Evolutionary conservation across 305 asterid species (phyloP), one percentile per base, ranked within the genome.

Genomic region (Fraxinus latifolia): DNA sequence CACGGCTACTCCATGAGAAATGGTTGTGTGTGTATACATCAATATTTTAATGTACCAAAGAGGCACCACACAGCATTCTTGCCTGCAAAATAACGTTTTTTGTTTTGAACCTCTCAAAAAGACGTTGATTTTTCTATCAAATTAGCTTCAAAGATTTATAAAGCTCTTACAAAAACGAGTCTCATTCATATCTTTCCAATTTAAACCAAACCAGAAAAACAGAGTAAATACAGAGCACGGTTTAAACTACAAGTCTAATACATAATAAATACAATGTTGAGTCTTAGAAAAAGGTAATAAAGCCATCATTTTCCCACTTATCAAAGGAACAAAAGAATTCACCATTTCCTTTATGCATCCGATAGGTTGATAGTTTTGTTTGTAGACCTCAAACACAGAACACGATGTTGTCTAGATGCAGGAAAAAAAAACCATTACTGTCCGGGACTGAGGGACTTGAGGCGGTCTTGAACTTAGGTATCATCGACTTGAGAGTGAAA

Each of bases 401-500:
- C 33, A 25, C 8, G 39, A 50, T 32, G 75, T 79, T 50, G 37
- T 44, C 81, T 32, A 12, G 67, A 15, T 62, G 72, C 27, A 8
- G 44, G 44, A 7, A 3, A 47, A 58, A 78, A 78, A 27, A 58
- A 81, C 6, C 81, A 21, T 3, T 50, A 47, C 65, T 33, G 73
- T 29, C 65, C 34, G 9, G 21, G 31, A 79, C 62, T 80, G 47
- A 77, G 33, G 75, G 5, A 29, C 83, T 3, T 15, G 82, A 65
- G 58, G 50, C 1, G 34, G 33, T 65, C 29, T 39, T 67, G 12
- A 29, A 33, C 83, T 81, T 87, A 92, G 82, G 90, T 82, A 80
- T 92, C 96, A 75, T 89, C 94, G 8, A 92, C 96, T 88, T 89
- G 93, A 29, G 97, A 92, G 83, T 92, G 92, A 88, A 92, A 92